Base-by-base conservation (phyloP, 306 rosid species). In the Trifolium repens region DNA sequence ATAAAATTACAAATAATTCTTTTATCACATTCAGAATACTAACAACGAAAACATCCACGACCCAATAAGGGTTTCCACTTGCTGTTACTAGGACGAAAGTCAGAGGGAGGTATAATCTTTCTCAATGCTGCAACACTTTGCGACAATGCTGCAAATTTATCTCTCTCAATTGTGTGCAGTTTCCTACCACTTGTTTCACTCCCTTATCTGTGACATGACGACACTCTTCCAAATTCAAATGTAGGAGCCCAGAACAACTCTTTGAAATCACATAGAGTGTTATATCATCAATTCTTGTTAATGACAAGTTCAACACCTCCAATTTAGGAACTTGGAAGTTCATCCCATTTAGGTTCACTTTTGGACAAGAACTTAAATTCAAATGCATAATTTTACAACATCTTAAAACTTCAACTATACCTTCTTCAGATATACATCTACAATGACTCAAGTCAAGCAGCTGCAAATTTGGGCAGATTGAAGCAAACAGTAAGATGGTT, bases 101-200 rank as follows among this genome's bases (percentile, higher is more conserved):
- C 37, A 4, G 70, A 55, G 1, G 93, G 91, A 26, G 83, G 77
- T 12, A 8, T 47, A 57, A 93, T 81, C 82, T 35, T 87, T 68
- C 87, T 83, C 79, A 93, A 86, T 4, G 91, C 24, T 22, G 24
- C 24, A 22, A 82, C 74, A 89, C 82, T 5, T 66, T 67, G 19
- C 35, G 4, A 75, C 96, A 90, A 15, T 44, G 40, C 81, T 46
- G 71, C 71, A 93, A 82, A 80, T 84, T 83, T 65, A 93, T 83
- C 85, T 84, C 87, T 84, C 82, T 85, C 80, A 93, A 43, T 66
- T 52, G 26, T 67, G 39, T 81, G 87, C 96, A 93, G 19, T 80
- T 84, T 76, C 49, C 44, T 26, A 85, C 84, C 42, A 91, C 87
- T 50, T 81, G 76, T 81, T 66, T 83, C 80, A 82, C 87, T 52